These are phyloP conservation scores for Wickerhamomyces hampshirensis DNA, from an alignment of 805 yeast genomes.

Conservation along the genomic window DNA sequence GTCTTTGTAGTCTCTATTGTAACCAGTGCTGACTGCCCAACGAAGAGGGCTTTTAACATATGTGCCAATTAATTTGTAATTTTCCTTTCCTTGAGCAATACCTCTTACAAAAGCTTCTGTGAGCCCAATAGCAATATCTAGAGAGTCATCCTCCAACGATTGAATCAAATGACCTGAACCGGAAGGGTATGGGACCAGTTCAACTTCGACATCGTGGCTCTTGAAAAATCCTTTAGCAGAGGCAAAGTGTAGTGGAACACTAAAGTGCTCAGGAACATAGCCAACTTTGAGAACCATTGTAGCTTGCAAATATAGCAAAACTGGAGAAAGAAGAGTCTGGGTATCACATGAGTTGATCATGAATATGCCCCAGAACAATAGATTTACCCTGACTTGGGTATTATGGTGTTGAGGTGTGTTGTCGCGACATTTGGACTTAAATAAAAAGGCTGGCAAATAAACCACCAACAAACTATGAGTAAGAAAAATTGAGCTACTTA, in stretches of 20 bases:
- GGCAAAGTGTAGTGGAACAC: conserved; percentile 81
- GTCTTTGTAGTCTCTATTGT: conserved; percentile 48
- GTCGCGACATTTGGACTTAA: no score
- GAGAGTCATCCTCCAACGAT: conserved; percentile 53
- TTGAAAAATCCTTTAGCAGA: conserved; percentile 50
- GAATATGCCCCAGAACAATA: no score
- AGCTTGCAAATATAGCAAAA: neutral
- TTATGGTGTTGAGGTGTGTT: no score
- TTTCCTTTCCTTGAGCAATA: conserved; percentile 45
- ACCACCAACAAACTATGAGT: neutral
- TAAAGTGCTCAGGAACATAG: conserved; percentile 87
- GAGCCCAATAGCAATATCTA: conserved; percentile 81
- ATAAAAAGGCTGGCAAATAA: conserved; percentile 3
- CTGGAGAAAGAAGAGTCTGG: neutral
- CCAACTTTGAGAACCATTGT: conserved; percentile 52
- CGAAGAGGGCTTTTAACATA: conserved; percentile 83
- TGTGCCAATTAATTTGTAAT: conserved; percentile 69
- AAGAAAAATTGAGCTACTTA: neutral
- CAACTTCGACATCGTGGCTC: conserved; percentile 46
- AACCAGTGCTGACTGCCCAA: conserved; percentile 88
- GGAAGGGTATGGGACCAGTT: conserved; percentile 66
- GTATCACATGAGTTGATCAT: no score
- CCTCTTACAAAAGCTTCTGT: conserved; percentile 91
- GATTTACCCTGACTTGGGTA: neutral
- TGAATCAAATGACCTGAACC: conserved; percentile 88